A percentile compares a stretch with the other conserved stretches of the same genome.
Evolutionary conservation across 352 stramenopile species (phyloP).

Genomic region (Blastocystis hominis): DNA sequence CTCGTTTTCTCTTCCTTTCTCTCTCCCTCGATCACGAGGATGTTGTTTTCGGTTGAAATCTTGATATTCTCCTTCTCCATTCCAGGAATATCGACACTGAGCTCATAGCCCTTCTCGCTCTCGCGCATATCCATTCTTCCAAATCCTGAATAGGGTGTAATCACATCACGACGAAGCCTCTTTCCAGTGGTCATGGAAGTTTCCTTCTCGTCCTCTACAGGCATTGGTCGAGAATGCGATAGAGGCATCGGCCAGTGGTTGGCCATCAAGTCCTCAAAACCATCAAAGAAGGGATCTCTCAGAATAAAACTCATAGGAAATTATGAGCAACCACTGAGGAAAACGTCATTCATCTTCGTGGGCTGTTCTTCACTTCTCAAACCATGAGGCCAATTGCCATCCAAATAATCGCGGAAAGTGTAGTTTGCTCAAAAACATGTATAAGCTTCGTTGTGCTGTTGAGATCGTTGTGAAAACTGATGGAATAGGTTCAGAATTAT

Average conservation of each 20-base stretch:
- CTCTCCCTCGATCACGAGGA: slow-evolving; percentile 37
- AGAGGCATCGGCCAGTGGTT: background rate
- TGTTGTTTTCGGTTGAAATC: slow-evolving; percentile 25
- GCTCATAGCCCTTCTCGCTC: slow-evolving; percentile 1
- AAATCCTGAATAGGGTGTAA: slow-evolving; percentile 47
- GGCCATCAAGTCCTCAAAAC: slow-evolving; percentile 26
- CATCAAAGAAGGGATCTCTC: slow-evolving; percentile 46
- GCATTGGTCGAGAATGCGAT: background rate
- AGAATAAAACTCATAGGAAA: slow-evolving; percentile 36
- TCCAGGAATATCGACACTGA: slow-evolving; percentile 47
- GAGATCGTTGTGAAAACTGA: background rate
- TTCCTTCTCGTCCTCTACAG: background rate
- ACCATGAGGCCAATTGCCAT: too few relatives aligned
- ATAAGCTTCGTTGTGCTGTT: slow-evolving; percentile 52
- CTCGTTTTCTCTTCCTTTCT: slow-evolving; percentile 40
- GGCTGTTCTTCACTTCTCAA: too few relatives aligned
- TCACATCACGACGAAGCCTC: background rate
- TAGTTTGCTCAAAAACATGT: background rate
- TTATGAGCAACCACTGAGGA: background rate
- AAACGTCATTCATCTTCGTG: too few relatives aligned
- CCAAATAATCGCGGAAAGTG: background rate
- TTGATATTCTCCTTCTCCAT: slow-evolving; percentile 46
- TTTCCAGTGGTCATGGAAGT: background rate
- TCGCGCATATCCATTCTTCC: slow-evolving; percentile 51
- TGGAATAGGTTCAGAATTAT: slow-evolving; percentile 73